Conservation (phyloP, 2,329 filamentous ascomycete genomes). For the Aspergillus bombycis region DNA sequence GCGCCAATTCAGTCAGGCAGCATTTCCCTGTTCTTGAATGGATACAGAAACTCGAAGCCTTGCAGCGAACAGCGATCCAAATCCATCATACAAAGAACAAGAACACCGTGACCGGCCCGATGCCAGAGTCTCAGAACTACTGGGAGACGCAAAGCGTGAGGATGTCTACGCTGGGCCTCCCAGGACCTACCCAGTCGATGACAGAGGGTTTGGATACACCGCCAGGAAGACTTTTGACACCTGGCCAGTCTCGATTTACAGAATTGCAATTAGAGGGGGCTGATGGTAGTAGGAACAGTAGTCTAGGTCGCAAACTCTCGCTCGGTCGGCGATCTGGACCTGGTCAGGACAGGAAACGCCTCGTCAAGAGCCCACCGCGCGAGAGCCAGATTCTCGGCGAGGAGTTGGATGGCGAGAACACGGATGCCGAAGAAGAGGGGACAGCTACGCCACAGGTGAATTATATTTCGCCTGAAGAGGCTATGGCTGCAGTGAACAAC, state of each 20-base stretch:
- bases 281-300: slow-evolving; percentile 28
- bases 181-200: neutral
- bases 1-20: slow-evolving; percentile 66
- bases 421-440: slow-evolving; percentile 3
- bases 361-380: neutral
- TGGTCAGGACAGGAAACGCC: slow-evolving; percentile 29
- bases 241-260: slow-evolving; percentile 12
- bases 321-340: slow-evolving; percentile 46
- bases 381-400: neutral
- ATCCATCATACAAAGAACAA: slow-evolving; percentile 53
- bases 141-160: slow-evolving; percentile 47
- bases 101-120: slow-evolving; percentile 29
- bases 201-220: neutral
- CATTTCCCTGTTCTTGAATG: slow-evolving; percentile 70
- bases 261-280: slow-evolving; percentile 34
- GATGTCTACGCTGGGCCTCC: slow-evolving; percentile 29
- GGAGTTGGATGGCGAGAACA: slow-evolving; percentile 28
- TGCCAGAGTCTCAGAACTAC: slow-evolving; percentile 39
- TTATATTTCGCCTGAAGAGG: slow-evolving; percentile 15
- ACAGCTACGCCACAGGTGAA: neutral
- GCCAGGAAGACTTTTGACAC: slow-evolving; percentile 32
- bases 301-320: slow-evolving; percentile 41
- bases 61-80: slow-evolving; percentile 64
- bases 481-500: slow-evolving; percentile 11
- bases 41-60: slow-evolving; percentile 65